These are phyloP conservation scores for Fusarium algeriense DNA, from an alignment of 2,329 filamentous ascomycete species.

Conservation along the genomic window DNA sequence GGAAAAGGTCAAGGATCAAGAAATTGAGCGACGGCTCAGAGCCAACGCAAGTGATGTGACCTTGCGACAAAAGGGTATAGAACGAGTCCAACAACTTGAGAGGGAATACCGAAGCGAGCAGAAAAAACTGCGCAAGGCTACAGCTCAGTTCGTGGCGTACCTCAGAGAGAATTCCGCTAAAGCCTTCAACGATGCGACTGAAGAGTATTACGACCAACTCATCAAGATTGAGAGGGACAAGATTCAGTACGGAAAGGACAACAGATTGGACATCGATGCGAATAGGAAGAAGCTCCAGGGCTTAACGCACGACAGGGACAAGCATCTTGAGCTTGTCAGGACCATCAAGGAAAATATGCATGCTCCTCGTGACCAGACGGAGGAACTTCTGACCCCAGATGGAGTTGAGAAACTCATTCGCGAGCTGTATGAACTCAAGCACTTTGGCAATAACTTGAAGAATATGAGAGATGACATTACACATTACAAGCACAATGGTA, in stretches of 20 bases:
- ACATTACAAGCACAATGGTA: not conserved
- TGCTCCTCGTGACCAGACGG: not conserved
- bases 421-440: constrained; percentile 22
- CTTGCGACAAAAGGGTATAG: constrained; percentile 6
- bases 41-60: constrained; percentile 10
- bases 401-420: constrained; percentile 4
- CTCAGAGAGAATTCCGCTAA: constrained; percentile 10
- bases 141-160: constrained; percentile 19
- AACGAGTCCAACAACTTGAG: not conserved
- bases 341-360: constrained; percentile 23
- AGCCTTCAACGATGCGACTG: constrained; percentile 17
- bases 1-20: constrained; percentile 8
- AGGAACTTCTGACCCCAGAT: constrained; percentile 9
- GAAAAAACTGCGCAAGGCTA: not conserved
- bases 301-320: constrained; percentile 12
- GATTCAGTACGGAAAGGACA: constrained; percentile 5
- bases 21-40: constrained; percentile 4
- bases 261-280: not conserved
- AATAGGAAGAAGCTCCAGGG: constrained; percentile 16
- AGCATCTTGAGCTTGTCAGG: constrained; percentile 26
- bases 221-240: constrained; percentile 10
- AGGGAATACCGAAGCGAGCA: constrained; percentile 16
- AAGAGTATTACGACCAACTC: constrained; percentile 13
- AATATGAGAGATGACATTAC: constrained; percentile 9
- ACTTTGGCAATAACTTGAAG: constrained; percentile 24